Base-by-base conservation (phyloP, 768 basidiomycete genomes). In the Boletellus emodensis region DNA sequence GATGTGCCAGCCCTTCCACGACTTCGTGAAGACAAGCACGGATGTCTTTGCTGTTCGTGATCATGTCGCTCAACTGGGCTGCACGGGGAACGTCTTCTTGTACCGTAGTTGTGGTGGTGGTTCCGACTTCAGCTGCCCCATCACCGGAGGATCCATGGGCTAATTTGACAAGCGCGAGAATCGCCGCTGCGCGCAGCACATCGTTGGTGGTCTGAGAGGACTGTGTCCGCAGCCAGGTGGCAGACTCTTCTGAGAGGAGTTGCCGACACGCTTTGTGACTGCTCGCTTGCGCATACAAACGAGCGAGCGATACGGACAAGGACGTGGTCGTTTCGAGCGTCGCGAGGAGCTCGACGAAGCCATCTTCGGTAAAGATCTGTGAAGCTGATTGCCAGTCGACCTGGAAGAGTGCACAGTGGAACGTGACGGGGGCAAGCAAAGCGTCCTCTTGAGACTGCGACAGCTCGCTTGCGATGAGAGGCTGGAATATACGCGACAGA, bases 1-100 rank as follows among this genome's bases (percentile, higher is more conserved):
- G 79, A 67, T 94, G 87, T n/a, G 87, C 89, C 44, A 96, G 71
- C 0, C 86, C 91, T 70, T 96, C 94, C 13, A 94, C 74, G 4
- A 83, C 84, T 53, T 92, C 85, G 8, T 74, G 69, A 14, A 81
- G 57, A 12, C 80, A 76, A 18, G 75, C 58, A 6, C 65, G 57
- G 30, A 77, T 70, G 9, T 64, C 67, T 35, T 62, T 65, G 53
- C 49, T 54, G 32, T 71, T 67, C 43, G 78, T 57, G 26, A 85
- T 71, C 45, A 87, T 69, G 12, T 72, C 72, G 56, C 80, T 83
- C 75, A 93, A 77, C 48, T 76, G 69, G 46, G 68, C 59, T 26
- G 79, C 77, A 33, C 85, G 71, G 13, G 75, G 71, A 26, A 73
- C 64, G 48, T 82, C 76, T 45, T 72, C 61, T 36, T 30, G 42